These are phyloP conservation scores for Fusarium pseudograminearum DNA, from an alignment of 2,329 filamentous ascomycete species.

Conservation along the genomic window DNA sequence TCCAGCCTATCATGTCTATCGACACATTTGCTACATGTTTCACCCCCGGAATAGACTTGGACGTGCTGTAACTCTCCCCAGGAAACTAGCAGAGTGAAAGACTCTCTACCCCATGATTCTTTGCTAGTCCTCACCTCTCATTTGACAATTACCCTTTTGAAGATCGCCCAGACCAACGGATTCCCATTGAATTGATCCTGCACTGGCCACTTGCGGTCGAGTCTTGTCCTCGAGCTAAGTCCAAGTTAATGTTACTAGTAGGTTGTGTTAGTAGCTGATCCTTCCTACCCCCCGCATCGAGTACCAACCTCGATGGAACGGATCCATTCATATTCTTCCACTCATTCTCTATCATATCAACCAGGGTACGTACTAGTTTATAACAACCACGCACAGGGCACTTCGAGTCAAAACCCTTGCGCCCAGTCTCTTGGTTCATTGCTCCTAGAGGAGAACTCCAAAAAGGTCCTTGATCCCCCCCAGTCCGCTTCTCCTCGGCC, in stretches of 20 bases:
- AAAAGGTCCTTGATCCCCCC: conserved; percentile 44
- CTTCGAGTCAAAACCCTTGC: conserved; percentile 33
- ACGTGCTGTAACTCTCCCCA: neutral
- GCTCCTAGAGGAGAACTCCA: conserved; percentile 42
- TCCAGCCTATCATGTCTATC: conserved; percentile 19
- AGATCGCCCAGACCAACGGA: conserved; percentile 1
- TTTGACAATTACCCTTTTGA: conserved; percentile 10
- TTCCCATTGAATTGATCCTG: conserved; percentile 18
- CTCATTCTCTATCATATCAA: conserved; percentile 6
- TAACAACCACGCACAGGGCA: conserved; percentile 20
- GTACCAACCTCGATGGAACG: conserved; percentile 19
- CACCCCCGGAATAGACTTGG: conserved; percentile 1
- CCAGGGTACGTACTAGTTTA: conserved; percentile 34
- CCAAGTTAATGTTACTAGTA: neutral
- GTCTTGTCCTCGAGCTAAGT: conserved; percentile 3
- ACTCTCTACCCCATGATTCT: conserved; percentile 19
- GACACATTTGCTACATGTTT: conserved; percentile 13
- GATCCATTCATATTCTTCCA: conserved; percentile 17
- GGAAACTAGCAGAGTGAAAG: conserved; percentile 5
- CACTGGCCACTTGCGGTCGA: conserved; percentile 17
- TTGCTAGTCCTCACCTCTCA: neutral
- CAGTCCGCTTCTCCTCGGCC: conserved; percentile 47
- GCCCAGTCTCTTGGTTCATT: conserved; percentile 5
- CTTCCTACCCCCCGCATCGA: conserved; percentile 23
- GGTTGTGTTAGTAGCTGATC: neutral